phyloP scores from a whole-genome alignment of 192 early-diverging fungal species.

The Podila epicladia region DNA sequence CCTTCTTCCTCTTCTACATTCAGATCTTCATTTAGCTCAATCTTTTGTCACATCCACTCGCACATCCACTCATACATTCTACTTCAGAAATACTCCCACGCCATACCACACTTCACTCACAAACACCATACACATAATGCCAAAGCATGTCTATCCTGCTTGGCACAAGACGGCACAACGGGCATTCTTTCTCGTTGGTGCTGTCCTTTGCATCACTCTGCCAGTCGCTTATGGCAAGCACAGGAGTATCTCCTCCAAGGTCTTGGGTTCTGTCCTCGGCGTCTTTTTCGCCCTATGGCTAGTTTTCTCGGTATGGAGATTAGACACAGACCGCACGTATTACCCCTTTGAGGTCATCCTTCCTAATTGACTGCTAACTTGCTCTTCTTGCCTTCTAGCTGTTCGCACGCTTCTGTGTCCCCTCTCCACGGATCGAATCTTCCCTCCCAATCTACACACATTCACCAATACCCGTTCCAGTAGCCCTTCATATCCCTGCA shows the following conservation, averaged over 20 bases:
- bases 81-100: neutral
- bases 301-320: conserved; percentile 20
- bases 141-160: conserved; percentile 29
- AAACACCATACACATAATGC: conserved; percentile 4
- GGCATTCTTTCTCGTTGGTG: conserved; percentile 21
- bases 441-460: conserved; percentile 35
- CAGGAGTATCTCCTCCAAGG: conserved; percentile 19
- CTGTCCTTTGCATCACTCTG: conserved; percentile 31
- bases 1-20: neutral
- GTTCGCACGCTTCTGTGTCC: conserved; percentile 24
- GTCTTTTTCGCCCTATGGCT: conserved; percentile 37
- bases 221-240: conserved; percentile 37
- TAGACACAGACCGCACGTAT: no score
- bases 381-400: conserved; percentile 5
- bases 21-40: neutral
- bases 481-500: conserved; percentile 20
- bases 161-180: conserved; percentile 48
- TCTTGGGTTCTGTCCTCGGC: conserved; percentile 30
- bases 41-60: neutral
- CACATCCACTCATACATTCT: neutral
- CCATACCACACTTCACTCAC: neutral
- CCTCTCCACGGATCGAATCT: conserved; percentile 31
- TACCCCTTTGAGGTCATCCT: neutral
- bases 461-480: conserved; percentile 29
- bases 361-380: neutral